phyloP scores from a whole-genome alignment of 2,329 filamentous ascomycete species.

The Davidsoniella neocaledoniae region DNA sequence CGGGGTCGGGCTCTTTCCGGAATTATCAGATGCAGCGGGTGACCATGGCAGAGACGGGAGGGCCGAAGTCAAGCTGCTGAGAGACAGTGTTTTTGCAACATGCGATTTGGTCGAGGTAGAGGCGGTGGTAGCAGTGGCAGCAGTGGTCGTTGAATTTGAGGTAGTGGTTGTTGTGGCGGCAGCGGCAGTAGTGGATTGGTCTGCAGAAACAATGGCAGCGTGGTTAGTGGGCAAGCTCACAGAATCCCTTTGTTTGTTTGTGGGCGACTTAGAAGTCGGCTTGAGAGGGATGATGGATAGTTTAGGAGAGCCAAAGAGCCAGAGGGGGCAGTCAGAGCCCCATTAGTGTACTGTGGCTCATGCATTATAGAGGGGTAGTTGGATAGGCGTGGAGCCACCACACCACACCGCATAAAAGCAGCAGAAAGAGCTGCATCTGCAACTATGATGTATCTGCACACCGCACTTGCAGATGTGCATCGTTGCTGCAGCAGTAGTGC shows the following conservation, averaged over 20 bases:
- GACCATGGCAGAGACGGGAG: slow-evolving; percentile 61
- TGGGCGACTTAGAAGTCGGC: not conserved
- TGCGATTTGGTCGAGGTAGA: slow-evolving; percentile 11
- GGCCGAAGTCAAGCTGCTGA: slow-evolving; percentile 54
- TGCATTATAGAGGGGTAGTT: slow-evolving; percentile 12
- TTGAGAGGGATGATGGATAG: not conserved
- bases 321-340: not conserved
- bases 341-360: slow-evolving; percentile 12
- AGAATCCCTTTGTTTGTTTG: too few relatives aligned
- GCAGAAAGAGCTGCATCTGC: too few relatives aligned
- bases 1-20: slow-evolving; percentile 28
- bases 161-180: not conserved
- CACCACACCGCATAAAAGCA: slow-evolving; percentile 9
- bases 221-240: not conserved
- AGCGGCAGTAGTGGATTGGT: not conserved
- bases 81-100: slow-evolving; percentile 35
- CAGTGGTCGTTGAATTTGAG: not conserved
- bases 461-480: too few relatives aligned
- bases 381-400: slow-evolving; percentile 8
- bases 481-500: not conserved
- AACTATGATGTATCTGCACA: too few relatives aligned
- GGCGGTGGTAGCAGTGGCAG: slow-evolving; percentile 6
- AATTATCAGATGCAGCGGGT: slow-evolving; percentile 32
- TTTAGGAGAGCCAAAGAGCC: slow-evolving; percentile 3
- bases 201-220: not conserved